Evolutionary conservation across 1,139 yeast genomes (phyloP), one percentile per base, ranked within the genome.

Genomic region (Kluyveromyces sp.): DNA sequence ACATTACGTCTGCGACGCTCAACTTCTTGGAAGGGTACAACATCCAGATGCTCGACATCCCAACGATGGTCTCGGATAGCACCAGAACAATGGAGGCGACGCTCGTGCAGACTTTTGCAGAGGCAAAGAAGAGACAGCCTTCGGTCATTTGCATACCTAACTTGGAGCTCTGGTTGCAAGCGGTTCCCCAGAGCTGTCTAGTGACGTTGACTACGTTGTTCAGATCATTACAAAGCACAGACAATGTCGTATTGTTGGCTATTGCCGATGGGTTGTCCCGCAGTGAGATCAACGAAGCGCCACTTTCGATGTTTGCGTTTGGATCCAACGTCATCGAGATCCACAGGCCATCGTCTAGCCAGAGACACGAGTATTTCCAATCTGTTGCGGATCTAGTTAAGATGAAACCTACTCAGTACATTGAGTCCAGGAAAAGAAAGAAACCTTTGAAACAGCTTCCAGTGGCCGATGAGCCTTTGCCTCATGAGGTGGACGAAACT

Each of bases 81-180:
- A 77, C 94, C 0, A 71, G 89, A 52, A 80, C 95, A 0, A 82
- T 95, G 1, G 98, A 92, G 59, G 86, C 89, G 61, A 76, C 86
- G 0, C 75, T 90, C 37, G 86, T 92, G 29, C 96, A 89, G 60
- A 75, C 87, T 27, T 83, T 94, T 60, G 74, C 85, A 31, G 99
- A 92, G 66, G 95, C 95, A 3, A 78, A 87, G 56, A 78, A 96
- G 59, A 95, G 90, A 54, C 87, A 85, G 49, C 98, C 98, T 0
- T 79, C 96, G 10, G 83, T 94, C 7, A 68, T 94, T 3, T 85
- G 78, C 60, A 78, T 92, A 47, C 97, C 98, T 1, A 85, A 85
- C 59, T 70, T 89, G 47, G 92, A 89, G 53, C 75, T 81, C 3
- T 89, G 96, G 92, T 71, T 74, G 48, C 72, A 71, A 34, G 80